Percentiles rank a stretch among this genome's conserved stretches.
Evolutionary conservation across 371 early-diverging fungal species (phyloP).

Genomic region (Mortierella sp.): DNA sequence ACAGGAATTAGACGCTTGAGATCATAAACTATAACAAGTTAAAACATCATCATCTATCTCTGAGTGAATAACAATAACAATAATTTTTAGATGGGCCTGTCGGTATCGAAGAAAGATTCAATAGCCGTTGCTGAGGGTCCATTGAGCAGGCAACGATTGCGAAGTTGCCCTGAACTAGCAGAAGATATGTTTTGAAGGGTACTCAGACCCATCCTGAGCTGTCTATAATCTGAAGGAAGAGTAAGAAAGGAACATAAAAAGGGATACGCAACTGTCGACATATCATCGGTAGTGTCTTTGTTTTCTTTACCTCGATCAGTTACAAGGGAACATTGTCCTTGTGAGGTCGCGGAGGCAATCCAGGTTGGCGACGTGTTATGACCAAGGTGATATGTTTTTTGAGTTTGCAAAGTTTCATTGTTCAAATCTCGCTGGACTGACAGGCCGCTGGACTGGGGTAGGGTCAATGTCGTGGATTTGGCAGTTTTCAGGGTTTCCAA

Average conservation of each 20-base stretch:
- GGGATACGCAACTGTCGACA: too few species aligned
- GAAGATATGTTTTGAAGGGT: slow-evolving; percentile 28
- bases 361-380: not conserved
- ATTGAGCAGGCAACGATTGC: slow-evolving; percentile 6
- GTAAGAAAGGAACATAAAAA: not conserved
- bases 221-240: slow-evolving; percentile 7
- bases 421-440: not conserved
- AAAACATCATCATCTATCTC: too few species aligned
- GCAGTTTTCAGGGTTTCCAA: not conserved
- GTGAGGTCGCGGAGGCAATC: not conserved
- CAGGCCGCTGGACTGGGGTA: not conserved
- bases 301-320: not conserved
- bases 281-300: not conserved
- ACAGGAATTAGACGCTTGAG: too few species aligned
- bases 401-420: not conserved
- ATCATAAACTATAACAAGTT: too few species aligned
- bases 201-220: slow-evolving; percentile 7
- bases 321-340: not conserved
- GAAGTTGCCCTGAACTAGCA: slow-evolving; percentile 17
- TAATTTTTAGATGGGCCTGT: slow-evolving; percentile 19
- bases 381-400: not conserved
- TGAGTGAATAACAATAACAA: not conserved
- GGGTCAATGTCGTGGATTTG: not conserved
- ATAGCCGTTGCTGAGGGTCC: slow-evolving; percentile 1
- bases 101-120: slow-evolving; percentile 32